Evolutionary conservation across 179 eudicot genomes (phyloP), one percentile per base, ranked within the genome.

Genomic region (Heliamphora pulchella): DNA sequence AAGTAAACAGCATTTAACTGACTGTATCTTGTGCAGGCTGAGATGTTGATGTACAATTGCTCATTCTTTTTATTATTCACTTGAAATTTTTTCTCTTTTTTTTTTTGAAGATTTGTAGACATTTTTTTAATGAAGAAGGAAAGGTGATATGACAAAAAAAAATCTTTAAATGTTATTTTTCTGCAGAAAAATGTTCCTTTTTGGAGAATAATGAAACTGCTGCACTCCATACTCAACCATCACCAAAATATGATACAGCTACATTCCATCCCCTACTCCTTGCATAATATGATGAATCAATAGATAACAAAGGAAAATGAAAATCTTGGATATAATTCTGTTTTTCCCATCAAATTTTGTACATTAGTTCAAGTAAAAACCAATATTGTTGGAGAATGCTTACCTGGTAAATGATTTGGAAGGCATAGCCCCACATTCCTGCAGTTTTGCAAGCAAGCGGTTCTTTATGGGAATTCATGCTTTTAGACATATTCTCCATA

Each of bases 321-420:
- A 47, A 11, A 76, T 76, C 13, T n/a, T 5, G 44, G 55, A 22
- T 46, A 47, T 7, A 4, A 22, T 63, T 73, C 18, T 64, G 39
- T 14, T 22, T 31, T 50, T 31, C 18, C 41, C 14, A 66, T 61
- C 22, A 18, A 20, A 20, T 6, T 47, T 13, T 47, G 46, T 14
- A 22, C 9, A 39, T 2, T 18, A 14, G 2, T 47, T 51, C 53
- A 72, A 48, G 8, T 80, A 79, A 57, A 61, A n/a, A 55, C 17
- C 8, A 44, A 41, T 22, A 55, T 46, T 44, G 69, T 41, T 71
- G 46, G 59, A 80, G 15, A 74, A 50, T 13, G 81, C 86, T 70
- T 84, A 87, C 97, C 96, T 93, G 97, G 83, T 85, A 93, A 79
- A 92, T 43, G 43, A 88, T 80, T 86, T 91, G 96, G 50, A 92